A percentile compares a stretch with the other conserved stretches of the same genome.
phyloP scores from a whole-genome alignment of 441 rosid genomes.

The Euphorbia celastroides region DNA sequence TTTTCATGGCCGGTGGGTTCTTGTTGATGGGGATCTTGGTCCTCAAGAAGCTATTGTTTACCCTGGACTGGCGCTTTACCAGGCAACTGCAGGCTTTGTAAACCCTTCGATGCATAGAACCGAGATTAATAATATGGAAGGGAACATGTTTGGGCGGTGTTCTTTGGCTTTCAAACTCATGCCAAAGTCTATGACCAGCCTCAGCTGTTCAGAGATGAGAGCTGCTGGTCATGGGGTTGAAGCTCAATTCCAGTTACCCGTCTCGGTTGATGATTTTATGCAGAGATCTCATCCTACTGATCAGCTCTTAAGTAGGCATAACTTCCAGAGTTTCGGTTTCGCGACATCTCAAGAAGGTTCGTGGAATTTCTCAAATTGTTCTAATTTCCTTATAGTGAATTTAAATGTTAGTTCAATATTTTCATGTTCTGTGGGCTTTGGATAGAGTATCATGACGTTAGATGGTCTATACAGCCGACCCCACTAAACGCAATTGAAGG shows the following conservation, averaged over 20 bases:
- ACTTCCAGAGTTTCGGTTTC: slow-evolving; percentile 57
- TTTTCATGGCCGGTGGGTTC: slow-evolving; percentile 75
- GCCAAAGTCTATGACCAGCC: slow-evolving; percentile 90
- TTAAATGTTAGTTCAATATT: no score
- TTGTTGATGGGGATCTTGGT: slow-evolving; percentile 87
- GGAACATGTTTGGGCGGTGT: slow-evolving; percentile 57
- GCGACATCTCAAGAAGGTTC: slow-evolving; percentile 74
- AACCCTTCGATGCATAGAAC: slow-evolving; percentile 73
- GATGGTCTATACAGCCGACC: no score
- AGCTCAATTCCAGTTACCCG: slow-evolving; percentile 87
- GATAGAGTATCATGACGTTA: no score
- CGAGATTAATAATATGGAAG: slow-evolving; percentile 54
- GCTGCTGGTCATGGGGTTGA: slow-evolving; percentile 98
- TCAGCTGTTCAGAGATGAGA: slow-evolving; percentile 92
- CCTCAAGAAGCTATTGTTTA: slow-evolving; percentile 84
- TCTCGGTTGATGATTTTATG: slow-evolving; percentile 92
- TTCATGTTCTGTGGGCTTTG: no score
- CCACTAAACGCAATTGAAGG: no score
- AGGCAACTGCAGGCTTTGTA: slow-evolving; percentile 89
- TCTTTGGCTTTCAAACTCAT: slow-evolving; percentile 85
- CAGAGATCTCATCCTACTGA: slow-evolving; percentile 79
- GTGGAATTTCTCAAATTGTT: slow-evolving; percentile 10
- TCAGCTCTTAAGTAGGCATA: slow-evolving; percentile 57
- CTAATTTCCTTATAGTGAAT: slow-evolving; percentile 1
- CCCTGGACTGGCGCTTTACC: slow-evolving; percentile 90